Evolutionary conservation across 2,329 filamentous ascomycete genomes (phyloP).

Genomic region (Pestalotiopsis sp.): DNA sequence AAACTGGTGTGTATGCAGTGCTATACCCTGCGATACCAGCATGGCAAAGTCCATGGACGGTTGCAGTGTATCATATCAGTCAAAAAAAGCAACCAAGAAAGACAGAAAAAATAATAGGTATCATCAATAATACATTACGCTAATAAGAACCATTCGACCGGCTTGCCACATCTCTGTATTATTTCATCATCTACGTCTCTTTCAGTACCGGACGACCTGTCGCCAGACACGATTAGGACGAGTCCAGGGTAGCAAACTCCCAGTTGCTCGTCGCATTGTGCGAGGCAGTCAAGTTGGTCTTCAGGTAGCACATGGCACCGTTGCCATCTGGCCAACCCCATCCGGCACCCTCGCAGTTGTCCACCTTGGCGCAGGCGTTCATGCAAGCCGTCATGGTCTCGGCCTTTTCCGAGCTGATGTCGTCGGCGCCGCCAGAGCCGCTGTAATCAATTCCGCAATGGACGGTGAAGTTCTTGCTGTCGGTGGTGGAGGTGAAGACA

Average conservation of each 20-base stretch:
- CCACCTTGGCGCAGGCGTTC: constrained; percentile 22
- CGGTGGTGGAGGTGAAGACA: constrained; percentile 24
- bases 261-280: constrained; percentile 13
- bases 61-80: neutral
- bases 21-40: neutral
- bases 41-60: neutral
- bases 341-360: constrained; percentile 23
- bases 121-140: neutral
- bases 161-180: neutral
- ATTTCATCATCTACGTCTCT: neutral
- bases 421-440: constrained; percentile 23
- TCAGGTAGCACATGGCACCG: constrained; percentile 24
- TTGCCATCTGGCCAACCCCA: constrained; percentile 23
- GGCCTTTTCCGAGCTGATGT: constrained; percentile 17
- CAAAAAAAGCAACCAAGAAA: neutral
- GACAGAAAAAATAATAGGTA: neutral
- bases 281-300: constrained; percentile 19
- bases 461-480: constrained; percentile 24
- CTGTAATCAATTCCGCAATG: constrained; percentile 31
- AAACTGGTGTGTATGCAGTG: neutral
- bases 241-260: constrained; percentile 15
- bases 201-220: neutral
- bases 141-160: neutral
- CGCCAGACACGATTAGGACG: neutral
- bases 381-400: constrained; percentile 25